Percentiles rank a stretch among this genome's conserved stretches.
phyloP scores from a whole-genome alignment of 805 yeast genomes.

The Blastobotrys muscicola region DNA sequence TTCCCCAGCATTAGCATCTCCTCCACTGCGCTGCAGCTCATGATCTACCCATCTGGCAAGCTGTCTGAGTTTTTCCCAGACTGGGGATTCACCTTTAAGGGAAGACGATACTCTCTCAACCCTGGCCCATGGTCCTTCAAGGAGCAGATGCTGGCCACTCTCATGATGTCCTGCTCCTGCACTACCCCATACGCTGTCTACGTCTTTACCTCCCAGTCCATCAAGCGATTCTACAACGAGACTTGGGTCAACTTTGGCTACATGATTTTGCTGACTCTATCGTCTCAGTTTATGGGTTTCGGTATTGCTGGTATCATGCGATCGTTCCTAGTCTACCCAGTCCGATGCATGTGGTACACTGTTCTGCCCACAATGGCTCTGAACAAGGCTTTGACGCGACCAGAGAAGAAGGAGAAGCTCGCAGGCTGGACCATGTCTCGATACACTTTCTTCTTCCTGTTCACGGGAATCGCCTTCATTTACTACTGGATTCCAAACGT shows the following conservation, averaged over 20 bases:
- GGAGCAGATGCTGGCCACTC: slow-evolving; percentile 55
- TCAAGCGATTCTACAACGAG: slow-evolving; percentile 22
- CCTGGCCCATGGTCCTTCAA: slow-evolving; percentile 57
- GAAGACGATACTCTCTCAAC: slow-evolving; percentile 37
- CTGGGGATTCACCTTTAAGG: slow-evolving; percentile 32
- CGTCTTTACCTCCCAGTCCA: slow-evolving; percentile 22
- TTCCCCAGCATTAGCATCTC: slow-evolving; percentile 44
- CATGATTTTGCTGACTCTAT: slow-evolving; percentile 40
- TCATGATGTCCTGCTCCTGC: slow-evolving; percentile 14
- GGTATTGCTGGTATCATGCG: slow-evolving; percentile 56
- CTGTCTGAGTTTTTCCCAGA: slow-evolving; percentile 39
- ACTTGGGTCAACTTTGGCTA: slow-evolving; percentile 31
- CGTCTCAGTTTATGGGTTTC: slow-evolving; percentile 57
- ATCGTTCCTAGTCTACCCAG: slow-evolving; percentile 49
- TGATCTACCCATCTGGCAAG: slow-evolving; percentile 53
- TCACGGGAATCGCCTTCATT: slow-evolving; percentile 32
- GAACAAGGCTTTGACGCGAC: slow-evolving; percentile 38
- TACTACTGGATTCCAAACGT: slow-evolving; percentile 55
- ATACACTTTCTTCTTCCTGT: slow-evolving; percentile 33
- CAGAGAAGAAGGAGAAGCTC: slow-evolving; percentile 17
- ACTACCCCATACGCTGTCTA: slow-evolving; percentile 14
- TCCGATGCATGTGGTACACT: slow-evolving; percentile 56
- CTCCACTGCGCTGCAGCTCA: slow-evolving; percentile 46
- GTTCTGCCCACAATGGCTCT: slow-evolving; percentile 49
- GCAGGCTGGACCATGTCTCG: slow-evolving; percentile 45